A percentile compares a stretch with the other conserved stretches of the same genome.
Evolutionary conservation across 106 monocot species (phyloP).

Genomic region (Dendrobium huoshanense): DNA sequence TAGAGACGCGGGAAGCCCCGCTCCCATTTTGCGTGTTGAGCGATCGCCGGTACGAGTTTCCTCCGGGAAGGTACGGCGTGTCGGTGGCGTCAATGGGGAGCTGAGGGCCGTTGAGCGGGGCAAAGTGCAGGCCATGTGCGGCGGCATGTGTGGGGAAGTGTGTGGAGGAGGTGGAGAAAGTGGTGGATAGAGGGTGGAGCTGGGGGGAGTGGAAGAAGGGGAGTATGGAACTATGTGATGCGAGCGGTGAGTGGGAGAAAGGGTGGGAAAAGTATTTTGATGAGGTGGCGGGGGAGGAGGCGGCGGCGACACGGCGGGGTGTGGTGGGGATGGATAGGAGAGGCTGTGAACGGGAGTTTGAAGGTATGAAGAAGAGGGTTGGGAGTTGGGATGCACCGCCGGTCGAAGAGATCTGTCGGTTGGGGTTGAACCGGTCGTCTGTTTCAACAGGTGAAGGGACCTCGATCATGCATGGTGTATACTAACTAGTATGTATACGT

Average conservation of each 20-base stretch:
- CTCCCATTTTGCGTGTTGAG: constrained; percentile 51
- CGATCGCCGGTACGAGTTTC: constrained; percentile 45
- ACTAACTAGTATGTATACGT: no score
- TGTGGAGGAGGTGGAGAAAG: constrained; percentile 3
- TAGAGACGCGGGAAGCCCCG: neutral
- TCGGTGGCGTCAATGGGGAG: constrained; percentile 75
- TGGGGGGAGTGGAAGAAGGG: constrained; percentile 69
- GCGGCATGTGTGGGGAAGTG: constrained; percentile 46
- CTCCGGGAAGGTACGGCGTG: constrained; percentile 43
- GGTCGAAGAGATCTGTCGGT: constrained; percentile 33
- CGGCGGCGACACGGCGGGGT: constrained; percentile 22
- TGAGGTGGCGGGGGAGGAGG: constrained; percentile 36
- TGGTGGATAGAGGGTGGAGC: constrained; percentile 32
- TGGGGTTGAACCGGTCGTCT: constrained; percentile 15
- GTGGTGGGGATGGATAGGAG: constrained; percentile 18
- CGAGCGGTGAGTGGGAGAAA: constrained; percentile 37
- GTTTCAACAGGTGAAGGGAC: neutral
- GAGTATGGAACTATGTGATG: constrained; percentile 64
- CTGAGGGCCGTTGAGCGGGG: constrained; percentile 70
- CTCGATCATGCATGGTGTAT: no score
- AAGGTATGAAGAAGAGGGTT: constrained; percentile 23
- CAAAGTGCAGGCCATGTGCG: constrained; percentile 81
- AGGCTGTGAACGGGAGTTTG: constrained; percentile 26
- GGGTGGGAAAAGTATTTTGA: constrained; percentile 69
- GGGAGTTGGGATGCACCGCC: constrained; percentile 54